Evolutionary conservation across 257 asterid genomes (phyloP), one percentile per base, ranked within the genome.

Genomic region (Plantago ovata): DNA sequence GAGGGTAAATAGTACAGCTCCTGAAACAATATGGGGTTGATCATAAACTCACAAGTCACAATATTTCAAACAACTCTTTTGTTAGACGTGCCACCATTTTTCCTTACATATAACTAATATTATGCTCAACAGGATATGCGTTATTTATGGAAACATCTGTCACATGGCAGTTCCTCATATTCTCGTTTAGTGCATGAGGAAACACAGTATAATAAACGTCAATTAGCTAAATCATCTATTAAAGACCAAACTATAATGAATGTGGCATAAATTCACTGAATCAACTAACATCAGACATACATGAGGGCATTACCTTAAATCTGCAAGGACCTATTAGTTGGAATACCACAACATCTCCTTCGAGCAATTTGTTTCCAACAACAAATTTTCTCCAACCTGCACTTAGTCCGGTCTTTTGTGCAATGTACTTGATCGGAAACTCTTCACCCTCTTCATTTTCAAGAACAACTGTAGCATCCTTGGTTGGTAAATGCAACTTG

Each of bases 361-460:
- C 84, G 13, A 82, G 72, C 73, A 82, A 72, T 43, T 79, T 82
- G 69, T 76, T 82, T 46, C 81, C 80, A 56, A 70, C 54, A 55
- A 72, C 84, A 66, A 73, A 82, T 65, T 76, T 79, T 62, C 89
- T 74, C 89, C 89, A 82, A 52, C 89, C 89, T 10, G 86, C 89
- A 67, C 89, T 79, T 16, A 82, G 78, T 60, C 89, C 89, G 0
- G 89, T 74, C 75, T 79, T 79, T 48, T 74, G 74, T 36, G 81
- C 73, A 63, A 82, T 67, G 67, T 82, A 82, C 28, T 79, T 82
- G 24, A 79, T 62, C 23, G 60, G 80, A 62, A 38, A 82, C 53
- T 69, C 75, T 53, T 76, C 86, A 10, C 82, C 86, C 22, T 20
- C 72, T 71, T 79, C 89, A 63, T 71, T 58, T 52, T 79, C 89